Conservation (phyloP, 768 basidiomycete species). For the Sarcodon sp. region DNA sequence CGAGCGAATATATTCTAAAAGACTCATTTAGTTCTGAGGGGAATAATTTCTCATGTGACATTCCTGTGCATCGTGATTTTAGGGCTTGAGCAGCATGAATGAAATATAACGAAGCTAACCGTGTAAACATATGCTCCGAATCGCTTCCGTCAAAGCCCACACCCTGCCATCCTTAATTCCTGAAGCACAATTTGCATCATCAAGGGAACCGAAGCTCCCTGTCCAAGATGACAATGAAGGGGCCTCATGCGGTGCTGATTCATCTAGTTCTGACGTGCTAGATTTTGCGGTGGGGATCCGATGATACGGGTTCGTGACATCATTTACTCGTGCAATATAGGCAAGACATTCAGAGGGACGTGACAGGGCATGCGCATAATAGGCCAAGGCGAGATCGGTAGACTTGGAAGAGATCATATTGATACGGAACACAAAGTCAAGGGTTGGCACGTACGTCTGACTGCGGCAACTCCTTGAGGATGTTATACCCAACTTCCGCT, state of each 20-base stretch:
- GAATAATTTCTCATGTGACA: conserved; percentile 55
- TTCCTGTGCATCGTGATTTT: conserved; percentile 33
- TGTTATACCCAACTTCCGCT: conserved; percentile 37
- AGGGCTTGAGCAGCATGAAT: background rate
- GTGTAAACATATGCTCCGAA: conserved; percentile 69
- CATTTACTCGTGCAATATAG: conserved; percentile 41
- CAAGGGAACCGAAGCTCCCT: conserved; percentile 33
- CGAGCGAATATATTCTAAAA: conserved; percentile 41
- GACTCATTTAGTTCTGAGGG: conserved; percentile 36
- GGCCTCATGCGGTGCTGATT: conserved; percentile 10
- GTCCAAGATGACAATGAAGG: conserved; percentile 32
- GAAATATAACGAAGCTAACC: conserved; percentile 28
- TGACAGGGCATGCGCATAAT: conserved; percentile 70
- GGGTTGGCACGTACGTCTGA: conserved; percentile 37
- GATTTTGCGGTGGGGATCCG: conserved; percentile 35
- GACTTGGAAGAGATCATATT: conserved; percentile 28
- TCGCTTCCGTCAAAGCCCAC: conserved; percentile 61
- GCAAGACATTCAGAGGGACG: conserved; percentile 49
- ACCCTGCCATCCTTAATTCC: conserved; percentile 58
- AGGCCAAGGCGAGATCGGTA: conserved; percentile 55
- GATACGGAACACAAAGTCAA: background rate
- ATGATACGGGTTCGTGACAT: conserved; percentile 38
- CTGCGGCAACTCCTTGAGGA: conserved; percentile 35
- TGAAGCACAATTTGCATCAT: conserved; percentile 25
- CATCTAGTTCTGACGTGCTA: conserved; percentile 5